Percentiles rank a stretch among this genome's conserved stretches.
Conservation (phyloP, 2,329 filamentous ascomycete genomes). For the Raffaelea arxii region DNA sequence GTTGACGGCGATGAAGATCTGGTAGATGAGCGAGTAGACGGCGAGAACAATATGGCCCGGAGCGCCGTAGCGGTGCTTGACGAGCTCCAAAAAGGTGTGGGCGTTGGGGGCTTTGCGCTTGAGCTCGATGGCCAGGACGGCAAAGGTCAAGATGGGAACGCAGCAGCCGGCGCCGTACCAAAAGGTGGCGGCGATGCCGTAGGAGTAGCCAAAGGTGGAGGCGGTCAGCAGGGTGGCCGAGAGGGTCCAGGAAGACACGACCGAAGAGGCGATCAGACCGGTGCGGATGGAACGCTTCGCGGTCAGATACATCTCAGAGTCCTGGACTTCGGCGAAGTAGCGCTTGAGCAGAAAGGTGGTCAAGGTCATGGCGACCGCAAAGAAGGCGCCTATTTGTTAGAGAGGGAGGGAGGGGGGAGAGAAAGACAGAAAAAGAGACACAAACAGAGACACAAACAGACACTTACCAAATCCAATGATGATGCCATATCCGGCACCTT, state of each 20-base stretch:
- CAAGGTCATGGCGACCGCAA: neutral
- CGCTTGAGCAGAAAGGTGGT: neutral
- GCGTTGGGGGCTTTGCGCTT: no score
- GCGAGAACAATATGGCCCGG: no score
- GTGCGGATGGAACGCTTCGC: neutral
- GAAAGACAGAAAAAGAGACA: no score
- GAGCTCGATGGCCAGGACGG: no score
- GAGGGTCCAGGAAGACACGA: neutral
- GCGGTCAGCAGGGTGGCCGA: neutral
- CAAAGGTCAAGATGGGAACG: no score
- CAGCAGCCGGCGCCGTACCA: no score
- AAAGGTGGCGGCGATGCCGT: neutral
- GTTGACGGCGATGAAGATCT: no score
- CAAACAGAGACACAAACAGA: no score
- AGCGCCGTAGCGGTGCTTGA: no score
- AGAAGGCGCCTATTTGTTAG: conserved; percentile 27
- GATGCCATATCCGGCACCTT: neutral
- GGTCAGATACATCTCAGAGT: conserved; percentile 41
- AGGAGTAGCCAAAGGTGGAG: neutral
- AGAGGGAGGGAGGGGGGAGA: no score
- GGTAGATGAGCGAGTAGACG: no score
- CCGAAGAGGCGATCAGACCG: neutral
- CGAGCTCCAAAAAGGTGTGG: no score
- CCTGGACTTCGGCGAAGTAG: conserved; percentile 52
- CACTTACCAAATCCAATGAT: neutral